Percentiles rank a stretch among this genome's conserved stretches.
Conservation (phyloP, 495 filamentous ascomycete species). For the Lepraria neglecta region DNA sequence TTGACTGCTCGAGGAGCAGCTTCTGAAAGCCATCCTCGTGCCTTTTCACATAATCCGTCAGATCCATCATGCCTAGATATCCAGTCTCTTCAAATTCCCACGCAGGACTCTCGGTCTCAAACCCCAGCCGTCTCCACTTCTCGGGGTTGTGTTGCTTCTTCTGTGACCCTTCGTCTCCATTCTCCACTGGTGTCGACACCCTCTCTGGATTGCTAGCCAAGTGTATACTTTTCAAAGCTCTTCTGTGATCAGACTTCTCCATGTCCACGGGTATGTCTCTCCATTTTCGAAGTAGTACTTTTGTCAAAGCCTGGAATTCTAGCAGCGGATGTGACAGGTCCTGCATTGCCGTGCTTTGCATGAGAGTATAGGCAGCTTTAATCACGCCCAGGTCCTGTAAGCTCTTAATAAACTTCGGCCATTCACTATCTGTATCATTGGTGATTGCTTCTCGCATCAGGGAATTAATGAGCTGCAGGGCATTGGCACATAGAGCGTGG, state of each 20-base stretch:
- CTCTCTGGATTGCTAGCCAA: constrained; percentile 70
- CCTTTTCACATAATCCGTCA: constrained; percentile 86
- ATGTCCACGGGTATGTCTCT: constrained; percentile 75
- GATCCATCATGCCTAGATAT: constrained; percentile 94
- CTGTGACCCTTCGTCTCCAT: constrained; percentile 42
- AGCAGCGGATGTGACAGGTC: constrained; percentile 87
- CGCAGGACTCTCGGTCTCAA: constrained; percentile 81
- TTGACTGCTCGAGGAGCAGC: constrained; percentile 81
- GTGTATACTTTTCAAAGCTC: constrained; percentile 77
- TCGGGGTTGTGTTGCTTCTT: constrained; percentile 69
- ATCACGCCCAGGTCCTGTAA: constrained; percentile 92
- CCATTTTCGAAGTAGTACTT: constrained; percentile 87
- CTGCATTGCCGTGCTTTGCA: constrained; percentile 90
- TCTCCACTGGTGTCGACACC: constrained; percentile 32
- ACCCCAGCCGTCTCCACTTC: constrained; percentile 90
- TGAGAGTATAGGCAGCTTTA: constrained; percentile 79
- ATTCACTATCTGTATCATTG: constrained; percentile 70
- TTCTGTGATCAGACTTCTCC: constrained; percentile 80
- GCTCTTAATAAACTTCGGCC: constrained; percentile 90
- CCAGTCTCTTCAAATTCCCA: constrained; percentile 79
- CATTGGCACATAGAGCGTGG: constrained; percentile 93
- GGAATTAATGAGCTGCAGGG: constrained; percentile 88
- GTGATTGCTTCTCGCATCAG: constrained; percentile 89
- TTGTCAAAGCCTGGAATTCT: constrained; percentile 90
- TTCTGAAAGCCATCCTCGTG: constrained; percentile 91